Base-by-base conservation (phyloP, 2,329 filamentous ascomycete genomes). In the Dactylonectria macrodidyma region DNA sequence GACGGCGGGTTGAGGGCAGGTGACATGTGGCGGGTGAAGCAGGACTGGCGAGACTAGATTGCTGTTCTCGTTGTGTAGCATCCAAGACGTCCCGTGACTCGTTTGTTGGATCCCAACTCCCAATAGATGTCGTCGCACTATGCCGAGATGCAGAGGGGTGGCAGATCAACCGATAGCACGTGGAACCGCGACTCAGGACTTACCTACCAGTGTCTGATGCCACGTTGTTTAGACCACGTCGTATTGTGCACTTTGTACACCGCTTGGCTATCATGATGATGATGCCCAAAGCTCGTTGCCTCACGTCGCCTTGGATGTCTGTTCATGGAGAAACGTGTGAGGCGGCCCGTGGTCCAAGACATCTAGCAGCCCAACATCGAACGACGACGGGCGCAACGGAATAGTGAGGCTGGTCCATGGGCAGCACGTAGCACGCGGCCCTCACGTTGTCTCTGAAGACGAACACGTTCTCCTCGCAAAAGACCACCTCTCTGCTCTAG, bases 21-120 rank as follows among this genome's bases (percentile, higher is more conserved):
- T 24, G 84, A 87, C 75, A 83, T 84, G 70, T 86, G 85, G 84
- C 78, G 71, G 62, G 83, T 86, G n/a, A 76, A 81, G 57, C 76
- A 80, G 59, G 82, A 85, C 70, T 85, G 79, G 79, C 67, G 76
- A 36, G 62, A 65, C 12, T 24, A n/a, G 38, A 38, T 22, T 5
- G 34, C 10, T 51, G 22, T 30, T 38, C 16, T 11, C 22, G 46
- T 30, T 30, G 19, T 47, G n/a, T 10, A 22, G 46, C 19, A 47
- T 44, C 44, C 44, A 14, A 36, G 26, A 7, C 7, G 26, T 5
- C 26, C 7, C 26, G 26, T 30, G 26, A 30, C 26, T 30, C 26
- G 26, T 30, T 30, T 30, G 26, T 30, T n/a, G 44, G 44, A n/a
- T 22, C 44, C 10, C 5, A 26, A 14, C 14, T 22, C 44, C 10